Evolutionary conservation across 2,329 filamentous ascomycete genomes (phyloP), one percentile per base, ranked within the genome.

Genomic region (Chaetomium sp.): DNA sequence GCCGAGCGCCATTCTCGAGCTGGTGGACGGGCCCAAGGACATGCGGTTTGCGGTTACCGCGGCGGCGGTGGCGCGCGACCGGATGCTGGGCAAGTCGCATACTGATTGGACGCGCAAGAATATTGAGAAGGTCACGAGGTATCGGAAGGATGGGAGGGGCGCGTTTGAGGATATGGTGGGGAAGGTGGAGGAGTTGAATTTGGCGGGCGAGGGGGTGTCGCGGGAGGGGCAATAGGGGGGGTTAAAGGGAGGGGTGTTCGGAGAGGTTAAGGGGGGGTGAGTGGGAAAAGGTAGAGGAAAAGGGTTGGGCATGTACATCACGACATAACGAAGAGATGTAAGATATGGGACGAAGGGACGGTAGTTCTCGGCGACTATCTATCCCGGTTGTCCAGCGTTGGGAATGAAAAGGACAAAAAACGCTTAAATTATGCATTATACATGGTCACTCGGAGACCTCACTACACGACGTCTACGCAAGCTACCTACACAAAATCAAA

Each of bases 401-500:
- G 32, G 34, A 52, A 45, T 27, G 19, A 27, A 27, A 27, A 2
- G 19, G 19, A 27, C 19, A 27, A 27, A 27, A 27, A 2, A 27
- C 19, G 19, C 19, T 27, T 3, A 27, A 27, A 27, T 27, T 27
- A 27, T 27, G 19, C 19, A 27, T 27, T 27, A 27, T 27, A 3
- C 19, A 27, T n/a, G n/a, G n/a, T n/a, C n/a, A n/a, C n/a, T n/a
- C n/a, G n/a, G n/a, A n/a, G n/a, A n/a, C n/a, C n/a, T n/a, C n/a
- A n/a, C n/a, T n/a, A n/a, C n/a, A n/a, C n/a, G n/a, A n/a, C n/a
- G n/a, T n/a, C n/a, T n/a, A n/a, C n/a, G n/a, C n/a, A n/a, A n/a
- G n/a, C n/a, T n/a, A n/a, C n/a, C n/a, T 81, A 96, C 59, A 95
- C 78, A 78, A 97, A 97, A 68, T 96, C 91, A 80, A 97, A 99